Base-by-base conservation (phyloP, 805 yeast species). In the Metahyphopichia silvanorum region DNA sequence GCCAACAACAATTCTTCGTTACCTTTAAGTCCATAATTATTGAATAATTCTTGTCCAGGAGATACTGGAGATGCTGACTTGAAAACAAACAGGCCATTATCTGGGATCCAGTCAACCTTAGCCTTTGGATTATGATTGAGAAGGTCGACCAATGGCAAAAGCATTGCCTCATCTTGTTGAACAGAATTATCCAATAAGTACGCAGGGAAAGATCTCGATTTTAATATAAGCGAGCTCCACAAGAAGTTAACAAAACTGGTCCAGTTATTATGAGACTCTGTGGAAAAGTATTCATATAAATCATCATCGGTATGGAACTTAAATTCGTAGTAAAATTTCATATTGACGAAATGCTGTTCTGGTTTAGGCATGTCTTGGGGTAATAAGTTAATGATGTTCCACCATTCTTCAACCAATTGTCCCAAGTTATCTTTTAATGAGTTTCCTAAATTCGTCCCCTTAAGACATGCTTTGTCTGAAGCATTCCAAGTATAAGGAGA, bases 1-100 rank as follows among this genome's bases (percentile, higher is more conserved):
- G 82, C 88, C 44, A 88, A 59, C 5, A 89, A 55, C 17, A 88
- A 56, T 42, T 86, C 95, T 42, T 85, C 94, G 49, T 87, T 88
- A 0, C 93, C 83, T 55, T 87, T 88, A 33, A 84, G 77, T 2
- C 96, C 97, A 55, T 89, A 88, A 55, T 86, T 85, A 52, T 88
- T 88, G 57, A 59, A 85, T 1, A 89, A 40, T 50, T 86, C 82
- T 2, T 58, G 52, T 2, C 73, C 74, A 2, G 39, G 42, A 3
- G 36, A 30, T n/a, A 44, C 31, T 19, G 6, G 35, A 4, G 63
- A 53, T 13, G 64, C 60, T 0, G 74, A 52, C 24, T 53, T 57
- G 42, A 79, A 79, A n/a, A 55, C 49, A 36, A 75, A 71, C 1
- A 49, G 41, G 2, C 44, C 49, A 2, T 37, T 46, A 12, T 40